Conservation (phyloP, 176 grass and related monocot genomes). For the Rhynchospora tenuis region DNA sequence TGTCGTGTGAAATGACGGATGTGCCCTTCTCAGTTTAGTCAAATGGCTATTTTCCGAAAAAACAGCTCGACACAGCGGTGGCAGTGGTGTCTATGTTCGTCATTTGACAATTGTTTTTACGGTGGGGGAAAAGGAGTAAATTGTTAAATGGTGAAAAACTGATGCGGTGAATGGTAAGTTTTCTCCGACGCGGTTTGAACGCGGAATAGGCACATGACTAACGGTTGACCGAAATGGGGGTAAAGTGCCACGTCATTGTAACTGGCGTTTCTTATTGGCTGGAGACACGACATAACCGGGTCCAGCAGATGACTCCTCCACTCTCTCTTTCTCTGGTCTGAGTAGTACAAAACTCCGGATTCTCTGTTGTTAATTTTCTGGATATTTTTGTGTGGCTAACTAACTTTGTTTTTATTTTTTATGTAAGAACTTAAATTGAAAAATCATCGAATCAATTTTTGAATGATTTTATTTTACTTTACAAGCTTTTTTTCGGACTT, state of each 20-base stretch:
- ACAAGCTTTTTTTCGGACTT: neutral
- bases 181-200: conserved; percentile 15
- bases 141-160: neutral
- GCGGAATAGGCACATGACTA: conserved; percentile 11
- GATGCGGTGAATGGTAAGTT: conserved; percentile 2
- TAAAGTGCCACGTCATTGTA: neutral
- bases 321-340: no score
- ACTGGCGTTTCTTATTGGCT: neutral
- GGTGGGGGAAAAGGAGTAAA: neutral
- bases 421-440: neutral
- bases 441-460: neutral
- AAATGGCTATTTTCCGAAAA: conserved; percentile 9
- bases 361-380: neutral
- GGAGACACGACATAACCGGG: neutral
- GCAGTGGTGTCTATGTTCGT: neutral
- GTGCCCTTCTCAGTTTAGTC: conserved; percentile 9
- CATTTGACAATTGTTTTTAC: neutral
- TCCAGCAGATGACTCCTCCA: neutral
- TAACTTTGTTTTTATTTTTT: neutral
- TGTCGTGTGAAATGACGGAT: neutral
- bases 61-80: neutral
- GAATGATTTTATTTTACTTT: neutral
- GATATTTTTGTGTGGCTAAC: neutral
- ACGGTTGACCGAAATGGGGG: neutral
- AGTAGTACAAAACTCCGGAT: neutral